Base-by-base conservation (phyloP, 2,329 filamentous ascomycete species). In the Aspergillus neoniger region DNA sequence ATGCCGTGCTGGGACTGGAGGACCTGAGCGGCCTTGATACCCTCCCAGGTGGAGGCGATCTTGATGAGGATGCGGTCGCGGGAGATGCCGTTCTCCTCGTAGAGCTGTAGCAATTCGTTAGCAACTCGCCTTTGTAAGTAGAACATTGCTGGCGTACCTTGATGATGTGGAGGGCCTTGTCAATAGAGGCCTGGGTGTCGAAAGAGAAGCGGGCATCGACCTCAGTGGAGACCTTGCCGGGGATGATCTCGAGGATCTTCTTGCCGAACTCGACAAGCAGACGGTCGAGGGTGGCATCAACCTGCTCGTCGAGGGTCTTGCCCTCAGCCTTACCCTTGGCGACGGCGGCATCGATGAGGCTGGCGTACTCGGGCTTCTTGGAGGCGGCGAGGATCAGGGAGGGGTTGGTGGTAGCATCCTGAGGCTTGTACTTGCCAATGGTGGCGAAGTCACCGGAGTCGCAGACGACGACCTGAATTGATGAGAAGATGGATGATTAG, bases 341-440 rank as follows among this genome's bases (percentile, higher is more conserved):
- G 70, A 97, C 85, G 71, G 94, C 92, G 59, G 83, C 82, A 76
- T 98, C 93, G 72, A 97, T 96, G 76, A 98, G 84, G 80, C 89
- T 89, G 75, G 91, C 92, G 80, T 98, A 98, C 81, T 97, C 93
- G 78, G 91, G 77, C 88, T 98, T 98, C 87, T 99, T 98, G 77
- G 95, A 93, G 67, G 95, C 95, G 70, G 93, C 94, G 77, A 99
- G 90, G 81, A 99, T 98, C 79, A 99, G 86, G 66, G 95, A 98
- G 63, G 95, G 95, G 88, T 99, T 99, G 84, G 95, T 99, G 80
- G 95, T 99, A 76, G 95, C 95, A 91, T 99, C 95, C 86, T 99
- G 93, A 68, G 95, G 95, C 88, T 96, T 96, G 89, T 99, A 99
- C 86, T 98, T 97, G 85, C 86, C 93, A 80, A 99, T 99, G 80